phyloP scores from a whole-genome alignment of 2,329 filamentous ascomycete genomes.

The Cryphonectria carpinicola region DNA sequence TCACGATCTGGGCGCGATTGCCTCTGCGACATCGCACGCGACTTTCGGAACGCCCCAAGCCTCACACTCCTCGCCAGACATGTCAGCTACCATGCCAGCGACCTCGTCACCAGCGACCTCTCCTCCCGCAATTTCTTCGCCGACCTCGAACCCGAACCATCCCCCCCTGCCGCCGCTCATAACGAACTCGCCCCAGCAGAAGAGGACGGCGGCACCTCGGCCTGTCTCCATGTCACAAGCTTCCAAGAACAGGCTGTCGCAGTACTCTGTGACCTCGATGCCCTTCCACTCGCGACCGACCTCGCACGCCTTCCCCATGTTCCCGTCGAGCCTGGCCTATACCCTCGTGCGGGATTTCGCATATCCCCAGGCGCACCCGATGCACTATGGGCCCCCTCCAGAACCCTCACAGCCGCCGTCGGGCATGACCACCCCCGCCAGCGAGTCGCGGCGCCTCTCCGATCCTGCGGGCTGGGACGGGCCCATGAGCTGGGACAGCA shows the following conservation, averaged over 20 bases:
- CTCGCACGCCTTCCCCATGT: slow-evolving; percentile 81
- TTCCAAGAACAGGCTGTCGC: slow-evolving; percentile 80
- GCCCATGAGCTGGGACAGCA: slow-evolving; percentile 60
- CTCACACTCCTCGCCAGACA: slow-evolving; percentile 37
- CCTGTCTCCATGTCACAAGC: slow-evolving; percentile 69
- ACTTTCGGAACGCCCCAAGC: slow-evolving; percentile 21
- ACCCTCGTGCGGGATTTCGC: slow-evolving; percentile 96
- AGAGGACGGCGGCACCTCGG: slow-evolving; percentile 63
- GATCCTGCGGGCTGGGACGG: slow-evolving; percentile 81
- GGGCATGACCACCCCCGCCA: slow-evolving; percentile 81
- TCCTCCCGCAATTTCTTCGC: slow-evolving; percentile 48
- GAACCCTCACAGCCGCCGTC: slow-evolving; percentile 73
- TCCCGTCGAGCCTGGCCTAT: slow-evolving; percentile 84
- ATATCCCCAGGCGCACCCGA: slow-evolving; percentile 78
- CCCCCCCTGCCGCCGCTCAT: slow-evolving; percentile 60
- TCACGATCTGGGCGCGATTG: slow-evolving; percentile 26
- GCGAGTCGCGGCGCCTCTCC: slow-evolving; percentile 79
- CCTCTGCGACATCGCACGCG: slow-evolving; percentile 31
- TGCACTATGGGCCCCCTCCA: slow-evolving; percentile 92
- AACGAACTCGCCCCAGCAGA: slow-evolving; percentile 57
- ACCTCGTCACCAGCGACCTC: slow-evolving; percentile 59
- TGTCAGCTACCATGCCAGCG: slow-evolving; percentile 61
- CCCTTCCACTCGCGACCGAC: slow-evolving; percentile 74
- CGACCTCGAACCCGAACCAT: slow-evolving; percentile 54
- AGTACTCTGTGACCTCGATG: slow-evolving; percentile 75